Evolutionary conservation across 148 eudicot genomes (phyloP).

Genomic region (Suaeda aralocaspica): DNA sequence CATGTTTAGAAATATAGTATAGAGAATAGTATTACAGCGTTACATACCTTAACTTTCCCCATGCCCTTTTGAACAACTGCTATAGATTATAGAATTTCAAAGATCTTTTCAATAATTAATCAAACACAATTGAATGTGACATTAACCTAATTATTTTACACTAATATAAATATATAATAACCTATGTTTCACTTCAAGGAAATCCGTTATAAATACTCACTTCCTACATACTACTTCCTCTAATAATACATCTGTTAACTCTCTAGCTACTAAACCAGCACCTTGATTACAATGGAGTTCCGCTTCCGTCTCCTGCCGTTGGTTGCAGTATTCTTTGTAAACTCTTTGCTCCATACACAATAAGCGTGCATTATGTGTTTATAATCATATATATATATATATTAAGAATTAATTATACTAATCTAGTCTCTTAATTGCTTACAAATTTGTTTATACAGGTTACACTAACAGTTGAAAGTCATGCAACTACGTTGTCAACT

Average conservation of each 20-base stretch:
- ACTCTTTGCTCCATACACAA: neutral
- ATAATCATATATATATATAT: neutral
- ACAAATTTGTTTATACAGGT: conserved; percentile 28
- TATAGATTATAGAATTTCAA: neutral
- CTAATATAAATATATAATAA: too few species aligned
- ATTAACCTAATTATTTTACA: neutral
- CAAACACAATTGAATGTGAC: conserved; percentile 11
- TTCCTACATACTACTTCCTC: neutral
- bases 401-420: neutral
- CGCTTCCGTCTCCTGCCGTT: conserved; percentile 9
- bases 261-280: neutral
- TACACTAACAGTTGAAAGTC: conserved; percentile 34
- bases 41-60: neutral
- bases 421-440: neutral
- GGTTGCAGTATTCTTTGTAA: conserved; percentile 19
- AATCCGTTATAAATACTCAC: conserved; percentile 15
- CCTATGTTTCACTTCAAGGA: conserved; percentile 2
- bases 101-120: neutral
- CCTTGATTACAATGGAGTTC: conserved; percentile 21
- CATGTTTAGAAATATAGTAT: too few species aligned
- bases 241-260: neutral
- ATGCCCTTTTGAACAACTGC: neutral
- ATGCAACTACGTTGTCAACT: conserved; percentile 37
- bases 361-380: neutral
- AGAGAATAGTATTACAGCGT: too few species aligned